Evolutionary conservation across 176 grass and related monocot species (phyloP), one percentile per base, ranked within the genome.

Genomic region (Calamus simplicifolius): DNA sequence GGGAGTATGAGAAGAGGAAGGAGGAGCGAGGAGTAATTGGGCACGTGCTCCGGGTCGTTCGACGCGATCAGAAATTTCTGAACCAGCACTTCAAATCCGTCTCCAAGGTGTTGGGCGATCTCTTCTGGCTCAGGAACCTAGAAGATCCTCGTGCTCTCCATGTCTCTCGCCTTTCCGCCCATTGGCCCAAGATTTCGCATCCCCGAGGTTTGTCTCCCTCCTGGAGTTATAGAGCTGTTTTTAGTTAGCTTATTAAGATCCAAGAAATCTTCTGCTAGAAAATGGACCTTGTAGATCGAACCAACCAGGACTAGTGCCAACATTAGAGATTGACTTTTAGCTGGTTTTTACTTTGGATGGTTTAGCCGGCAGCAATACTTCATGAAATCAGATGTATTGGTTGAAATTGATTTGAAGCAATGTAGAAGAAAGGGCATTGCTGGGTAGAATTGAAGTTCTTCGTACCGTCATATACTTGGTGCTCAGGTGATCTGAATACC

Each of bases 111-210:
- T 69, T 90, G 19, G 53, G 53, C 25, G 62, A 97, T 55, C 27
- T 80, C 65, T 61, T 90, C 68, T 97, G 87, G 92, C 78, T 97
- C 61, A 80, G 87, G 43, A 85, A 84, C 69, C 77, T 97, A 31
- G 92, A 97, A 73, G 76, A 85, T 21, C 49, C 79, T 72, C 26
- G 73, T 59, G 64, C 65, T 18, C 59, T 54, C 25, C 59, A 56
- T 70, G 48, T 0, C 23, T 51, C 17, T 67, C 64, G 23, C 3
- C 16, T 18, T 21, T 71, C 66, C 30, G 15, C 50, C 58, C 54
- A 29, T 14, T 81, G 86, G 71, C 80, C 72, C 23, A 64, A 57
- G 26, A 62, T 74, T 10, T 72, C 92, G 21, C 79, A 96, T 52
- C 72, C 28, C 0, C 68, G 71, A 75, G 92, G 91, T 23, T 23